These are phyloP conservation scores for Sporisorium graminicola DNA, from an alignment of 1,284 basidiomycete genomes.

Conservation along the genomic window DNA sequence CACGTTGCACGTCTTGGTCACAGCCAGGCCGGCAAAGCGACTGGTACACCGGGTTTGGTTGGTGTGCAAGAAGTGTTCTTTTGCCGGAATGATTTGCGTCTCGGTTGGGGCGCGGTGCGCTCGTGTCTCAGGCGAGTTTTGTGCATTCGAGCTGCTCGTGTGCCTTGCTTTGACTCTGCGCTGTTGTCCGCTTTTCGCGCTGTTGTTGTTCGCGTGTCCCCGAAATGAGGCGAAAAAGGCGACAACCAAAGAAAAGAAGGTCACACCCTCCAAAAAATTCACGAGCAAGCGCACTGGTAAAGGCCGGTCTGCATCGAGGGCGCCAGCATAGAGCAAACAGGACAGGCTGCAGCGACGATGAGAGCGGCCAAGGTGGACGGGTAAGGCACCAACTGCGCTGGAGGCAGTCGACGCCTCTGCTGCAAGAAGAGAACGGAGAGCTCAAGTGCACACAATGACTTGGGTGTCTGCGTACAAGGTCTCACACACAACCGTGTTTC, in stretches of 20 bases:
- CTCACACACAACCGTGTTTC: background rate
- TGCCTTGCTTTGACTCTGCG: no score
- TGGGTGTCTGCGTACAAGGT: no score
- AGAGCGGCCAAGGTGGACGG: no score
- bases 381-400: no score
- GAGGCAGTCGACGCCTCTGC: no score
- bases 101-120: constrained; percentile 3
- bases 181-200: background rate
- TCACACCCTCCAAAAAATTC: background rate
- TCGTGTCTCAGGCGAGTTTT: constrained; percentile 7
- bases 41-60: constrained; percentile 1
- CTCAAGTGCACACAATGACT: no score
- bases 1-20: no score
- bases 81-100: constrained; percentile 2
- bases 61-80: background rate
- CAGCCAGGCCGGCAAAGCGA: background rate
- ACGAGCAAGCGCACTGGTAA: background rate
- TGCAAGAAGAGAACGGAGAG: no score
- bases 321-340: background rate
- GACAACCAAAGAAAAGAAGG: background rate
- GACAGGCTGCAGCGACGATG: no score
- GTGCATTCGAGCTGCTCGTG: background rate
- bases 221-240: background rate
- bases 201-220: background rate
- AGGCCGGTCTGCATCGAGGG: background rate